Base-by-base conservation (phyloP, 805 yeast species). In the Aciculoconidium aculeatum region DNA sequence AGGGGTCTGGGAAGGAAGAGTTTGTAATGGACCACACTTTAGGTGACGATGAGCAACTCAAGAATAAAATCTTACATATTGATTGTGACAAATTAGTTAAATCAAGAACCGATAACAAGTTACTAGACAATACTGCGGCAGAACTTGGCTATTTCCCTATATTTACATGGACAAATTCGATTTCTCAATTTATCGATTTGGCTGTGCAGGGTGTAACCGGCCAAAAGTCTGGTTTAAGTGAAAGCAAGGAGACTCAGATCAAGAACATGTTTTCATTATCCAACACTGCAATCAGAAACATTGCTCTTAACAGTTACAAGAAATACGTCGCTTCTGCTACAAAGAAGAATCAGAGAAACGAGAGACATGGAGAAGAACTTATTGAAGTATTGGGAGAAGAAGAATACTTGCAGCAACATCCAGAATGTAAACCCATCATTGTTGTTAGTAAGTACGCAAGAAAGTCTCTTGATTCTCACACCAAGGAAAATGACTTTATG, bases 1-100 rank as follows among this genome's bases (percentile, higher is more conserved):
- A 85, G 40, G 98, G 98, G 4, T 77, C 94, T n/a, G 98, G 97
- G 13, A 90, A 92, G 45, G 72, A 77, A 36, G 90, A 78, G 36
- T 59, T 86, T 36, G 87, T 90, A 4, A 57, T 80, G 48, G 76
- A 76, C 24, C 75, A 79, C 45, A 77, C 81, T 1, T 61, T 85
- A 25, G 58, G 65, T 27, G 74, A 66, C 16, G 72, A 87, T 29
- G 64, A 67, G 1, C 32, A 43, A 3, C 41, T 55, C 14, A 43
- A 36, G 14, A 40, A 46, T 11, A 78, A 80, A 37, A 70, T 80
- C 3, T 62, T 87, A 21, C 67, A 74, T 34, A 53, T 92, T 25
- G 94, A 90, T 54, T 90, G 96, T 62, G 94, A 82, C 32, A 63
- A 64, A 21, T 57, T 92, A 31, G 67, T 73, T 12, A 84, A 83